A percentile compares a stretch with the other conserved stretches of the same genome.
phyloP scores from a whole-genome alignment of 306 rosid species.

The Pterocarpus macrocarpus region DNA sequence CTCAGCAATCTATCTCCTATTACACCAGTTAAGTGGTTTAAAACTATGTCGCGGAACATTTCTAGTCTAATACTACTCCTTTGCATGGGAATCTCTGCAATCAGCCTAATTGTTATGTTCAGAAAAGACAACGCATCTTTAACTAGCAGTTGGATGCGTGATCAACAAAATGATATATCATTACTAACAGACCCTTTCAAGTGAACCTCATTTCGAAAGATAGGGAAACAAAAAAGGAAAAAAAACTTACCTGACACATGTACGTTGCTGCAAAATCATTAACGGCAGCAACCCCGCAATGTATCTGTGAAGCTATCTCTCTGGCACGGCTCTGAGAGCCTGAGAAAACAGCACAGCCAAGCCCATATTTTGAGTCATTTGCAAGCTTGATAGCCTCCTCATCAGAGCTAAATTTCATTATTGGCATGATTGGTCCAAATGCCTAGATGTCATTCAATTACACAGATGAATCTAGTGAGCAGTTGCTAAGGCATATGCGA shows the following conservation, averaged over 20 bases:
- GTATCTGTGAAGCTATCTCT: constrained; percentile 82
- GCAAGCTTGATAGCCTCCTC: constrained; percentile 85
- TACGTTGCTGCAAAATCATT: constrained; percentile 84
- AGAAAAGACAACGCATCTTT: too few species aligned
- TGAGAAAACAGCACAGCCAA: constrained; percentile 91
- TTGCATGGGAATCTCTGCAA: too few species aligned
- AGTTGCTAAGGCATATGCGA: constrained; percentile 18
- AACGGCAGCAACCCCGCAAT: constrained; percentile 79
- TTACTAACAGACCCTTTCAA: too few species aligned
- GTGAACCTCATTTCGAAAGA: too few species aligned
- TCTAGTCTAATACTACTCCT: too few species aligned
- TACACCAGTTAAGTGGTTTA: too few species aligned
- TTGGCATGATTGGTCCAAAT: constrained; percentile 92
- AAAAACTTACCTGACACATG: constrained; percentile 82
- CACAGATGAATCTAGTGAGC: constrained; percentile 36
- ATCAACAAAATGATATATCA: too few species aligned
- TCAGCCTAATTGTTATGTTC: too few species aligned
- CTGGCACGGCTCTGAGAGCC: constrained; percentile 80
- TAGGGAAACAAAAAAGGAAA: too few species aligned
- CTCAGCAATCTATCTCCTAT: too few species aligned
- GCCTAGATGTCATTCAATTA: constrained; percentile 60
- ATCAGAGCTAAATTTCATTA: constrained; percentile 88
- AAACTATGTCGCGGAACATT: too few species aligned
- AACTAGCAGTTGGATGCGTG: too few species aligned
- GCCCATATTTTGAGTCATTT: constrained; percentile 89